A percentile compares a stretch with the other conserved stretches of the same genome.
phyloP scores from a whole-genome alignment of 2,329 filamentous ascomycete genomes.

The Pseudogymnoascus sp. region DNA sequence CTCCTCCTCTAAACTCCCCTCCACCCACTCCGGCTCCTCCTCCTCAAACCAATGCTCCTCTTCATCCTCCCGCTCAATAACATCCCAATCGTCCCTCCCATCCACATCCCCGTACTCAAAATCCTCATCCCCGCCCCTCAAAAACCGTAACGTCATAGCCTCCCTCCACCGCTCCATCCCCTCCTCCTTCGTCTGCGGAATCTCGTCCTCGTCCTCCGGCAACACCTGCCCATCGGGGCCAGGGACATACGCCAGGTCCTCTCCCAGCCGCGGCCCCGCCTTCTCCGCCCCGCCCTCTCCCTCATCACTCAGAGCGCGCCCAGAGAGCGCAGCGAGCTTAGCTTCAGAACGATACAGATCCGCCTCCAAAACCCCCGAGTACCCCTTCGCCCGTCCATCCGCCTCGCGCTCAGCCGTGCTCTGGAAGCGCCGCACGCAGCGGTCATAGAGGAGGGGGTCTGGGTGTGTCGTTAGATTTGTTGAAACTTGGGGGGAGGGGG shows the following conservation, averaged over 20 bases:
- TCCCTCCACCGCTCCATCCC: conserved; percentile 29
- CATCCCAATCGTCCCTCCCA: conserved; percentile 28
- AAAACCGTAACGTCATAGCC: conserved; percentile 29
- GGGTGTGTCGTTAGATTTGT: neutral
- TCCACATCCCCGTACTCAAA: conserved; percentile 29
- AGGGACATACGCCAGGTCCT: conserved; percentile 22
- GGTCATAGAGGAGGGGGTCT: conserved; percentile 32
- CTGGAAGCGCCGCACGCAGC: conserved; percentile 29
- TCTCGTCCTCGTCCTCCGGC: conserved; percentile 27
- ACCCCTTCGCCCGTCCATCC: conserved; percentile 30
- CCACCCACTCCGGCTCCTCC: conserved; percentile 28
- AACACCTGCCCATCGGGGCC: conserved; percentile 24
- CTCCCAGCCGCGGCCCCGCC: neutral
- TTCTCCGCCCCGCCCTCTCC: neutral
- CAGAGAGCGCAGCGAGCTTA: conserved; percentile 25
- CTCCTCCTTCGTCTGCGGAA: conserved; percentile 27
- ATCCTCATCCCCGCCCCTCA: conserved; percentile 29
- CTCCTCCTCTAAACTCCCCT: conserved; percentile 8
- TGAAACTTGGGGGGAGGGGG: neutral
- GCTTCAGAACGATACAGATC: conserved; percentile 30
- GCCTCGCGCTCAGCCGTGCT: conserved; percentile 29
- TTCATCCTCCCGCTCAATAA: conserved; percentile 26
- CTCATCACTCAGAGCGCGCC: conserved; percentile 7
- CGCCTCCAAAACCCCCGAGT: conserved; percentile 30
- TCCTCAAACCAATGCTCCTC: conserved; percentile 32